Evolutionary conservation across 2,329 filamentous ascomycete species (phyloP), one percentile per base, ranked within the genome.

Genomic region (Pseudopithomyces maydicus): DNA sequence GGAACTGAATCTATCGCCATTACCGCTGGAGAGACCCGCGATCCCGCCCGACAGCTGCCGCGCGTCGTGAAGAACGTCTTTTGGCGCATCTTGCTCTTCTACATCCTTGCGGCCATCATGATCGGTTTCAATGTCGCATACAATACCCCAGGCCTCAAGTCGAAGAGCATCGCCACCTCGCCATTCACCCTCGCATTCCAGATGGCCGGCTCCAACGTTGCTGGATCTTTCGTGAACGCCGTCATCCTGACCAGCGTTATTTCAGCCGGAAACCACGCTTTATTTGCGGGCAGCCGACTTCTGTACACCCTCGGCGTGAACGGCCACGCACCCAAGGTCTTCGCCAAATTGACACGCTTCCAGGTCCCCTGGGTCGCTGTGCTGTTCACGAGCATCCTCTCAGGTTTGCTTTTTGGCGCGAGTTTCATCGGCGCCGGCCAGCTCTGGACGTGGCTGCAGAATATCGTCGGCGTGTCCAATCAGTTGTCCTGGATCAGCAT

Each of bases 41-140:
- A 92, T 69, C 90, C 90, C 2, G 84, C 89, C 56, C 91, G 95
- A 72, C 90, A 89, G 1, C 82, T 97, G 0, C 93, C 93, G 0
- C 92, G 88, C 0, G 93, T 93, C 12, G 87, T 96, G 68, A 96
- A 96, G 78, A 92, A 96, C 74, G 92, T 97, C 20, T 97, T 97
- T 76, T 80, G 78, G 78, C 76, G 78, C 39, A 78, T 80, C 39
- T 32, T 71, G 20, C 51, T 72, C 22, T 80, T 80, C 68, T 80
- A 79, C 59, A 67, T 80, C 42, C 61, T 80, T 17, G 74, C 74
- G 4, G 67, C 77, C 0, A 70, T 78, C 29, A 70, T 80, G 57
- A 71, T 80, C 32, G 78, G 78, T 12, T 66, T 80, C 3, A 72
- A 79, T 41, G 72, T 80, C n/a, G 74, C 75, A 1, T 75, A 76